phyloP scores from a whole-genome alignment of 768 basidiomycete genomes.

The Tricholoma saponaceum region DNA sequence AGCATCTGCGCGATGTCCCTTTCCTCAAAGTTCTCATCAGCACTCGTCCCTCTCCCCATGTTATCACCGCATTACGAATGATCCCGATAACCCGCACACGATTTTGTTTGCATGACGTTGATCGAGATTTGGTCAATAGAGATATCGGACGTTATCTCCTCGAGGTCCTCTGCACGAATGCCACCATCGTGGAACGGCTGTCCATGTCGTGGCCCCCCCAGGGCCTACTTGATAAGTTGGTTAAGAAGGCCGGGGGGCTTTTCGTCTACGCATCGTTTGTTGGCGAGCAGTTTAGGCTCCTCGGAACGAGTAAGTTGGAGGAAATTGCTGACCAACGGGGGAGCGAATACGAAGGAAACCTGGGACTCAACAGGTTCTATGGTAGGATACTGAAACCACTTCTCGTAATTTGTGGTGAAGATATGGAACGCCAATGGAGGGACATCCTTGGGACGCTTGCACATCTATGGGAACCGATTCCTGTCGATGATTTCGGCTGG shows the following conservation, averaged over 20 bases:
- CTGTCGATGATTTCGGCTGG: not conserved
- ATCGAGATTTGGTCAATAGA: conserved; percentile 7
- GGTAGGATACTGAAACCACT: conserved; percentile 8
- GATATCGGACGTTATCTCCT: conserved; percentile 11
- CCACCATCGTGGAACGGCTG: conserved; percentile 11
- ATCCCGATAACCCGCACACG: conserved; percentile 1
- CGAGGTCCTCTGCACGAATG: conserved; percentile 10
- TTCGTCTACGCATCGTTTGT: conserved; percentile 15
- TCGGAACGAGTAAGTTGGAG: conserved; percentile 9
- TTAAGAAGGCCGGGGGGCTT: conserved; percentile 10
- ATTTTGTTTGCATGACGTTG: conserved; percentile 10
- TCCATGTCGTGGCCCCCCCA: conserved; percentile 13
- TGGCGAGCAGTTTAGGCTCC: conserved; percentile 7
- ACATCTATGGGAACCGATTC: conserved; percentile 7
- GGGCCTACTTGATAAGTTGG: conserved; percentile 9
- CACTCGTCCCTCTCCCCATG: conserved; percentile 8
- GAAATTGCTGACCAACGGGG: conserved; percentile 8
- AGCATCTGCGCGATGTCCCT: conserved; percentile 11
- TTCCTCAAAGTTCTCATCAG: conserved; percentile 14
- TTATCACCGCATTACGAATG: not conserved
- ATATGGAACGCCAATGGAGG: not conserved
- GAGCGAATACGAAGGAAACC: conserved; percentile 15
- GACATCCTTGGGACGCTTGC: conserved; percentile 7
- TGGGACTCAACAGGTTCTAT: conserved; percentile 14
- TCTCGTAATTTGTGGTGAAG: not conserved